These are phyloP conservation scores for Alternaria novae-zelandiae DNA, from an alignment of 2,329 filamentous ascomycete species.

Conservation along the genomic window DNA sequence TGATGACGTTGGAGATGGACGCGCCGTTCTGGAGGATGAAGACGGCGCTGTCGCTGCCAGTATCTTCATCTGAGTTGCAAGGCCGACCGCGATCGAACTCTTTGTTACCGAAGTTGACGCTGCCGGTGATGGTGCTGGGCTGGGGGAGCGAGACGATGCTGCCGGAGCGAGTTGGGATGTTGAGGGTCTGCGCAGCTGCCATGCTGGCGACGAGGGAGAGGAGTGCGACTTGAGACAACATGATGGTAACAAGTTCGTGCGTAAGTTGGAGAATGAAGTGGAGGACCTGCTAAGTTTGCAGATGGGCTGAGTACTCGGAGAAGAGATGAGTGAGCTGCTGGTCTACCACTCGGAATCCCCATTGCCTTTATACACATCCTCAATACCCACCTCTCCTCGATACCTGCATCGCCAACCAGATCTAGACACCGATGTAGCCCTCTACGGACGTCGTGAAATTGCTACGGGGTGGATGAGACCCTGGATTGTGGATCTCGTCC, in stretches of 20 bases:
- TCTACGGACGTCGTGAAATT: conserved; percentile 6
- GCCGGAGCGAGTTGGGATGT: conserved; percentile 40
- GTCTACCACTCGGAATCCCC: background rate
- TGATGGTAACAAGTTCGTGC: conserved; percentile 3
- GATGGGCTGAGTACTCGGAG: background rate
- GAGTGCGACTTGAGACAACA: conserved; percentile 30
- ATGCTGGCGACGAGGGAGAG: conserved; percentile 31
- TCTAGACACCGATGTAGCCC: background rate
- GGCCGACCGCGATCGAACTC: conserved; percentile 31
- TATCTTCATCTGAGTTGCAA: conserved; percentile 32
- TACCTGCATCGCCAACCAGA: background rate
- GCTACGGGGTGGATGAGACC: conserved; percentile 3
- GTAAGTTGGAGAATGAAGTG: background rate
- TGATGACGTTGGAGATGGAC: conserved; percentile 61
- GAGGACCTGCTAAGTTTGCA: background rate
- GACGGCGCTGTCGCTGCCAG: conserved; percentile 50
- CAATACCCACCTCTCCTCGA: background rate
- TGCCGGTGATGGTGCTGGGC: conserved; percentile 31
- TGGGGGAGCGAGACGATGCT: conserved; percentile 36
- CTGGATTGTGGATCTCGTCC: background rate
- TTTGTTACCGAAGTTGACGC: conserved; percentile 24
- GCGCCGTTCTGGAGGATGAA: conserved; percentile 60
- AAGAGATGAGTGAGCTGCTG: conserved; percentile 1
- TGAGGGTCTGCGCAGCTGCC: conserved; percentile 39
- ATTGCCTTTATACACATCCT: conserved; percentile 3